Evolutionary conservation across 331 rosid genomes (phyloP).

Genomic region (Malus hybrid): DNA sequence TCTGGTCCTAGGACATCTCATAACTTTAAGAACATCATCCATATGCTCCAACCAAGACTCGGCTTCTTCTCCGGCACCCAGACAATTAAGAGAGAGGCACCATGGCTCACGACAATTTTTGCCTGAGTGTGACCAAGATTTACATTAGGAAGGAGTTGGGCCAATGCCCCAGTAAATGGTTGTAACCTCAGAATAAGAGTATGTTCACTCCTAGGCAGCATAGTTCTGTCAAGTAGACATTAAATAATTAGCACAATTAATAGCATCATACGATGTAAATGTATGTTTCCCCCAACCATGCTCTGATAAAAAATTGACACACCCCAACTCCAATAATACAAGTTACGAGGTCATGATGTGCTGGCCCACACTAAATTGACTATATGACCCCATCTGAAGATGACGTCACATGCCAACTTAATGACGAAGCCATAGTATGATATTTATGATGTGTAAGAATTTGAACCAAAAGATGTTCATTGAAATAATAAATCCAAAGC

Average conservation of each 20-base stretch:
- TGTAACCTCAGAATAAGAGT: not conserved
- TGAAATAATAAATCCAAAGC: no score
- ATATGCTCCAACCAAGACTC: not conserved
- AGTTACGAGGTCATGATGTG: no score
- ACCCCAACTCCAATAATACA: no score
- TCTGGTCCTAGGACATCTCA: fast-evolving
- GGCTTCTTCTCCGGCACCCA: fast-evolving
- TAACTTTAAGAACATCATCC: not conserved
- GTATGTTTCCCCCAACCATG: not conserved
- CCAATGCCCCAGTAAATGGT: not conserved
- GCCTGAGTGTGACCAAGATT: not conserved
- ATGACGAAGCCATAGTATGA: no score
- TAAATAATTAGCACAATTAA: no score
- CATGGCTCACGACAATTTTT: not conserved
- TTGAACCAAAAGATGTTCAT: no score
- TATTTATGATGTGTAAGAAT: no score
- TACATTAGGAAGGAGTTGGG: not conserved
- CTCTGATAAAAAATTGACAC: no score
- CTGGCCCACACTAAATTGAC: no score
- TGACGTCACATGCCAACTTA: no score
- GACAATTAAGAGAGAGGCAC: not conserved
- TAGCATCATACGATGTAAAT: not conserved
- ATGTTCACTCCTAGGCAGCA: not conserved
- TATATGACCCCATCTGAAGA: no score
- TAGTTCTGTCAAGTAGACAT: not conserved